Evolutionary conservation across 768 basidiomycete species (phyloP), one percentile per base, ranked within the genome.

Genomic region (Udeniomyces megalosporus): DNA sequence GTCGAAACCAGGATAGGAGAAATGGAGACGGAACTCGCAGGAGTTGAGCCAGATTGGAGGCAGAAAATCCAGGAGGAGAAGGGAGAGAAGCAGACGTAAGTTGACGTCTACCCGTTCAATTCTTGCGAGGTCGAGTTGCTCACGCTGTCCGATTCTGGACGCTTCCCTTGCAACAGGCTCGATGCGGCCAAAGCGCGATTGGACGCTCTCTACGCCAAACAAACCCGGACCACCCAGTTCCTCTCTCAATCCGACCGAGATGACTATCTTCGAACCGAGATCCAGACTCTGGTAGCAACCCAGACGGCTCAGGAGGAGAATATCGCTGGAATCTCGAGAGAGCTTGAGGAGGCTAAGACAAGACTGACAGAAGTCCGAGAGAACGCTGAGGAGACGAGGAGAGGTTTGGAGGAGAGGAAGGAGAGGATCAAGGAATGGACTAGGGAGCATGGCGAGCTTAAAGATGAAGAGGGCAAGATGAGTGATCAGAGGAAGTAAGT

Each of bases 201-300:
- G 3, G 78, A 80, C 0, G 80, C 85, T 0, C 77, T 99, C 1
- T 90, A 85, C 70, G 84, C 86, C 2, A 97, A 97, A 71, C 90
- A 89, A 71, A 91, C 91, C 2, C 84, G 95, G 24, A 78, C 84
- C 44, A 81, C 82, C 55, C 86, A 85, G 68, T 99, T 95, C 76
- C 76, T 82, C 24, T 87, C 86, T 15, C 84, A 83, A 69, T 77
- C 79, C 0, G 89, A 92, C 69, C 82, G 95, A 8, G 93, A 99
- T 70, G 75, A 78, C 24, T 96, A 81, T 70, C 78, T 99, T 47
- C 77, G 75, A n/a, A 78, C 79, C n/a, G 88, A 95, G 69, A 85
- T 95, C 34, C 73, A 78, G 1, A 79, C 84, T 1, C 79, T 90
- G 67, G 78, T 81, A 35, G 74, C 79, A 1, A 86, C 83, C 72